Base-by-base conservation (phyloP, 345 rosid species). In the Punica granatum region DNA sequence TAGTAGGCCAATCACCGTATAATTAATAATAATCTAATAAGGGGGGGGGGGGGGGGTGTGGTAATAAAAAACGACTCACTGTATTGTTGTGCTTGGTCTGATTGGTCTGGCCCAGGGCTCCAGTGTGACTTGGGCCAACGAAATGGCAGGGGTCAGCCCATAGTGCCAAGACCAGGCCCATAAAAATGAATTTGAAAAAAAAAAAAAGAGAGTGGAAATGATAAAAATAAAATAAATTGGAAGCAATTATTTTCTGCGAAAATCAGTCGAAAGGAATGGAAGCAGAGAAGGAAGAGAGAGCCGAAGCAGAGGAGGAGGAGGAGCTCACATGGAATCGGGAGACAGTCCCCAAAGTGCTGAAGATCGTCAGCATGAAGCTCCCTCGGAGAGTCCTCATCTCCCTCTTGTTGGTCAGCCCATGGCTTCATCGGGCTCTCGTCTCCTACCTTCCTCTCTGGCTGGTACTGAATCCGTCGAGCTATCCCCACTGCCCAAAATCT, bases 401-500 rank as follows among this genome's bases (percentile, higher is more conserved):
- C 69, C 85, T 93, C 63, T 86, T 93, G 44, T 82, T 89, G 6
- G 86, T 90, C 72, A 83, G 84, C 74, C 90, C 90, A 64, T 86
- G 83, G 83, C 81, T 90, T 1, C 66, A 76, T 76, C 88, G 87
- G 4, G 77, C 88, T 63, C 96, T 93, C 64, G 64, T 69, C 72
- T 81, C 90, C 6, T 81, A 67, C 63, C 80, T 85, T 30, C 82
- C 94, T 42, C 87, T 88, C 43, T 93, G 89, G 89, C 86, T 75
- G 82, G 97, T 92, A 81, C 48, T 15, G 56, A 8, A 12, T 51
- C n/a, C 58, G 58, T 31, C 25, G 23, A 28, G 6, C 39, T 18
- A n/a, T 67, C 70, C 67, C 69, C 16, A 61, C n/a, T n/a, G n/a
- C 41, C 41, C 41, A 11, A 5, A 5, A 37, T 37, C 41, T 11